phyloP scores from a whole-genome alignment of 768 basidiomycete genomes.

The Multifurca ochricompacta region DNA sequence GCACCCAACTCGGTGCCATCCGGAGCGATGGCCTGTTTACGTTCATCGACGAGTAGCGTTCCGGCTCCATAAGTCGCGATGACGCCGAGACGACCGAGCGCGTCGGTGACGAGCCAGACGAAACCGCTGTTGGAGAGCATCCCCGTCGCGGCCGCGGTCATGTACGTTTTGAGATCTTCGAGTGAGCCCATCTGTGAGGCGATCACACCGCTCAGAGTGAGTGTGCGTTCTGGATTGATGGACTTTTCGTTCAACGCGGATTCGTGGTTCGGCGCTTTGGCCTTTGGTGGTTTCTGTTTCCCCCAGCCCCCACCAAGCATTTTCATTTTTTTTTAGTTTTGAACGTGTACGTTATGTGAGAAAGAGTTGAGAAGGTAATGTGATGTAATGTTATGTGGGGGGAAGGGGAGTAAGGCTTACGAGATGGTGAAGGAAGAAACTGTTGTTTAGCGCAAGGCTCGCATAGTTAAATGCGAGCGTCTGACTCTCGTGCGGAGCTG shows the following conservation, averaged over 20 bases:
- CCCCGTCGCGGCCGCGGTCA: conserved; percentile 58
- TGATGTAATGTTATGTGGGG: background rate
- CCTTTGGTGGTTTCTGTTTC: conserved; percentile 30
- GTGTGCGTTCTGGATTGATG: conserved; percentile 26
- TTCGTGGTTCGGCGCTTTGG: conserved; percentile 25
- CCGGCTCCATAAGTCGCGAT: conserved; percentile 85
- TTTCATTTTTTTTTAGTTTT: background rate
- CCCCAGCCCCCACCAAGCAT: background rate
- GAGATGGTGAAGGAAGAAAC: conserved; percentile 83
- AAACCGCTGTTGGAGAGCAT: conserved; percentile 78
- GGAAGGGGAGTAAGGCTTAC: conserved; percentile 41
- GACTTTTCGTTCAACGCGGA: conserved; percentile 30
- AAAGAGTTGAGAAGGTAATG: background rate
- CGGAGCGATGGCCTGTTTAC: conserved; percentile 10
- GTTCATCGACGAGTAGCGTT: conserved; percentile 60
- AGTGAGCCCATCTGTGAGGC: conserved; percentile 52
- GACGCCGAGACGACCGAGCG: conserved; percentile 52
- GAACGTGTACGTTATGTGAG: background rate
- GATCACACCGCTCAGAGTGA: conserved; percentile 32
- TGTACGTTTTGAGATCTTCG: conserved; percentile 60
- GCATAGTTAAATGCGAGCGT: conserved; percentile 85
- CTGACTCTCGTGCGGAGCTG: conserved; percentile 48
- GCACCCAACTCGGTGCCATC: conserved; percentile 9
- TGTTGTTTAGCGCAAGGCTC: conserved; percentile 87
- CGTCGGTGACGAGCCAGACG: conserved; percentile 82